Evolutionary conservation across 2,329 filamentous ascomycete species (phyloP), one percentile per base, ranked within the genome.

Genomic region (Elsinoe australis): DNA sequence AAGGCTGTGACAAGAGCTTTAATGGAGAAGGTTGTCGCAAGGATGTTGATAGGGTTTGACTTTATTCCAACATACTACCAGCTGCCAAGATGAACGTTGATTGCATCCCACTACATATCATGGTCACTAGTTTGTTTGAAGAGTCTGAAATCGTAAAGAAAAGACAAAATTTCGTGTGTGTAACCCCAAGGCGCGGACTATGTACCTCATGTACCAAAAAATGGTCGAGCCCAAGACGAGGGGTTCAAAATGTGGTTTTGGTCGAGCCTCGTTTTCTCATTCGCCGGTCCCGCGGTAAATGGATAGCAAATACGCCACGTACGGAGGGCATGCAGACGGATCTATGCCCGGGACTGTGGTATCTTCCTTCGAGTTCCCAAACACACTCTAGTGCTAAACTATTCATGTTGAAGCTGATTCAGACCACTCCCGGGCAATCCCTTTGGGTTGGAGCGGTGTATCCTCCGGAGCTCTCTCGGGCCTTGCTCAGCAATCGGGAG

Each of bases 151-250:
- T 28, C 12, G 15, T 12, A 15, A 12, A 44, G 39, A 26, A 32
- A 32, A 18, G 5, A 17, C n/a, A 44, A 44, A 21, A 10, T 29
- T 31, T 26, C 7, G 39, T 32, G 39, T 44, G 39, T 44, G 39
- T 44, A 32, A 31, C 24, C 24, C 17, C 24, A 29, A 29, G 39
- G 26, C n/a, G n/a, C 39, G 39, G 39, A 44, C 21, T 28, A 44
- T 44, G 39, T 44, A 44, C 39, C 39, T 41, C 26, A 41, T 41
- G 36, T 41, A 41, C 36, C 36, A 41, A 12, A 44, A 44, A 44
- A 44, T 31, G 24, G 17, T n/a, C 24, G 17, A 24, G n/a, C 24
- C 10, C 39, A 29, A 44, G 39, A 44, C 39, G 39, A 44, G 39
- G 39, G 39, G 39, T 44, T 44, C 39, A 44, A 21, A 44, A 28